Evolutionary conservation across 2,329 filamentous ascomycete species (phyloP).

Genomic region (Talaromyces sp.): DNA sequence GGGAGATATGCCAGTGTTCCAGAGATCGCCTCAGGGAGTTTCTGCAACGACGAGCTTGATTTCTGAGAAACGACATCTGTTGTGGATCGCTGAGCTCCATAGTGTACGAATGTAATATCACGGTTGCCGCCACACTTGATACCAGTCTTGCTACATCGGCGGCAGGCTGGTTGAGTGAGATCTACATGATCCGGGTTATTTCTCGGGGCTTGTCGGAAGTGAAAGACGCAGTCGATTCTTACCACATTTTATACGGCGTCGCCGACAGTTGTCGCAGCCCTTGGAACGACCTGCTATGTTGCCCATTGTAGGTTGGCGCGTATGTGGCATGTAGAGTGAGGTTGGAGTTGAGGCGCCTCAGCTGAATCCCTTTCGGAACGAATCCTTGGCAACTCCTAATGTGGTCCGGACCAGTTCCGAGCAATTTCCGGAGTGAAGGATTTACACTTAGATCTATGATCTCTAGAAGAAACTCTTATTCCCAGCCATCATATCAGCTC

Average conservation of each 20-base stretch:
- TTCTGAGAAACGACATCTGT: background rate
- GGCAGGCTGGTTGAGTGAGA: slow-evolving; percentile 4
- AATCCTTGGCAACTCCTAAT: too few relatives aligned
- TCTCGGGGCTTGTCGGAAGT: background rate
- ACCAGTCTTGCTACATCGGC: background rate
- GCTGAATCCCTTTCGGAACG: background rate
- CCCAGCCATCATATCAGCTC: too few relatives aligned
- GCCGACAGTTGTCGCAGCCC: slow-evolving; percentile 5
- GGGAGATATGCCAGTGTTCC: background rate
- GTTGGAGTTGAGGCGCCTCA: background rate
- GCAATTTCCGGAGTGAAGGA: too few relatives aligned
- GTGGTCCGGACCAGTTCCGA: too few relatives aligned
- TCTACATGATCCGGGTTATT: background rate
- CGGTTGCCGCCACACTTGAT: background rate
- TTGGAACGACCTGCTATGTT: slow-evolving; percentile 5
- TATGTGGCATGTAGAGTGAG: background rate
- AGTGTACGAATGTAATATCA: slow-evolving; percentile 9
- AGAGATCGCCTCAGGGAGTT: background rate
- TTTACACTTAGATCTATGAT: too few relatives aligned
- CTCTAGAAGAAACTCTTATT: too few relatives aligned
- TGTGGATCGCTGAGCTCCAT: background rate
- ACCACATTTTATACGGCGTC: slow-evolving; percentile 11
- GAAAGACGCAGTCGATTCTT: background rate
- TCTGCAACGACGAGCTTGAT: background rate
- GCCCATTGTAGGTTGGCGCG: background rate